Evolutionary conservation across 805 yeast genomes (phyloP).

Genomic region (Metschnikowia cubensis): DNA sequence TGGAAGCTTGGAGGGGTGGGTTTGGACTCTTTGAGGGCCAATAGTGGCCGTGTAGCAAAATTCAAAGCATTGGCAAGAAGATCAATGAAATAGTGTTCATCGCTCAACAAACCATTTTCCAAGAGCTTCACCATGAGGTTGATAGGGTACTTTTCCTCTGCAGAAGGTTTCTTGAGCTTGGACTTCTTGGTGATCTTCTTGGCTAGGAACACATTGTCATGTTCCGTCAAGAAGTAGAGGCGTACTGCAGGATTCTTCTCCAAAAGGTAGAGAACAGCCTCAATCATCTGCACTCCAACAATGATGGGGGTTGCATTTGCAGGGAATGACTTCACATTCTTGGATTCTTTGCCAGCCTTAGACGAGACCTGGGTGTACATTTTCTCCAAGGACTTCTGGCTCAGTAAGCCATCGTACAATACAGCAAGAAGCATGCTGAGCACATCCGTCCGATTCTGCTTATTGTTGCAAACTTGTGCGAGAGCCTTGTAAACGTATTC

Average conservation of each 20-base stretch:
- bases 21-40: conserved; percentile 32
- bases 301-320: conserved; percentile 60
- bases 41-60: conserved; percentile 70
- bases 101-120: conserved; percentile 59
- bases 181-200: conserved; percentile 32
- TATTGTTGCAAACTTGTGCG: conserved; percentile 64
- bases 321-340: conserved; percentile 34
- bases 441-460: conserved; percentile 74
- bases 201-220: conserved; percentile 43
- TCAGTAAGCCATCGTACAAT: conserved; percentile 69
- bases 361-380: conserved; percentile 54
- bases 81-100: conserved; percentile 75
- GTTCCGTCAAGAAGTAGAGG: conserved; percentile 75
- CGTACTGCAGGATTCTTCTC: conserved; percentile 65
- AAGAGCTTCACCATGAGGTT: conserved; percentile 62
- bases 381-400: conserved; percentile 56
- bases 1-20: conserved; percentile 43
- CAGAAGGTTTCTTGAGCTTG: conserved; percentile 27
- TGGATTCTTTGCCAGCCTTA: conserved; percentile 34
- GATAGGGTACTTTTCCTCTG: conserved; percentile 60
- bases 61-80: conserved; percentile 70
- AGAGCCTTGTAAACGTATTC: conserved; percentile 64
- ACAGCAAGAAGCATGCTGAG: conserved; percentile 63
- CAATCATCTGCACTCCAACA: conserved; percentile 75
- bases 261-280: conserved; percentile 65